A percentile compares a stretch with the other conserved stretches of the same genome.
Evolutionary conservation across 176 grass and related monocot species (phyloP).

Genomic region (Triticum timopheevii): DNA sequence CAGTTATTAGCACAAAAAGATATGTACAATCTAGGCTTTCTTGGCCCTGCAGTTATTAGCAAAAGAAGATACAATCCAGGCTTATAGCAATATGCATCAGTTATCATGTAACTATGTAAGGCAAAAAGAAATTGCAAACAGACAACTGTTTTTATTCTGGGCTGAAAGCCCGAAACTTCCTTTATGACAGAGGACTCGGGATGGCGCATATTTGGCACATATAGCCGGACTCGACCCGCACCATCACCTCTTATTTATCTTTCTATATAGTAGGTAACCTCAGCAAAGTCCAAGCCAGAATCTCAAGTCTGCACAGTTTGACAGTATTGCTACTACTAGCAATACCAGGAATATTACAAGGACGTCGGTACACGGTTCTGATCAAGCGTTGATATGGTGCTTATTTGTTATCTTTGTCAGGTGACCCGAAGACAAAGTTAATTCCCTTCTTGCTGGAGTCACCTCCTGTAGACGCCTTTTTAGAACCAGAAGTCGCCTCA

Average conservation of each 20-base stretch:
- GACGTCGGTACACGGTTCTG: background rate
- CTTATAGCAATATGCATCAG: background rate
- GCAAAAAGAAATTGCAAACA: background rate
- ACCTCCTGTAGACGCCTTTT: background rate
- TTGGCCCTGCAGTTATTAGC: background rate
- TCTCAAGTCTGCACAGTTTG: background rate
- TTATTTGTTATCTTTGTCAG: conserved; percentile 22
- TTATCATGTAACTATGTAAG: background rate
- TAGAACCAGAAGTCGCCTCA: background rate
- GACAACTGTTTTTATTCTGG: conserved; percentile 11
- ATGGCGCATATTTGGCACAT: background rate
- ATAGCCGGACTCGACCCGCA: background rate
- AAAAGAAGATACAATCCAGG: background rate
- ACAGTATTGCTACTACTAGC: background rate
- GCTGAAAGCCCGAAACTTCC: background rate
- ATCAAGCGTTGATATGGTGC: background rate
- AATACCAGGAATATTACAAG: conserved; percentile 1
- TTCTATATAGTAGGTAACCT: background rate
- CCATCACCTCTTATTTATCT: conserved; percentile 5
- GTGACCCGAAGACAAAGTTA: conserved; percentile 7
- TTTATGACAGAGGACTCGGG: background rate
- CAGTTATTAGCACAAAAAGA: too few species aligned
- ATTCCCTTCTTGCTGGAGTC: conserved; percentile 29
- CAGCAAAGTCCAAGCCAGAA: background rate
- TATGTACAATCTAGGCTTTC: too few species aligned